Evolutionary conservation across 2,329 filamentous ascomycete genomes (phyloP).

Genomic region (Diaporthe sp.): DNA sequence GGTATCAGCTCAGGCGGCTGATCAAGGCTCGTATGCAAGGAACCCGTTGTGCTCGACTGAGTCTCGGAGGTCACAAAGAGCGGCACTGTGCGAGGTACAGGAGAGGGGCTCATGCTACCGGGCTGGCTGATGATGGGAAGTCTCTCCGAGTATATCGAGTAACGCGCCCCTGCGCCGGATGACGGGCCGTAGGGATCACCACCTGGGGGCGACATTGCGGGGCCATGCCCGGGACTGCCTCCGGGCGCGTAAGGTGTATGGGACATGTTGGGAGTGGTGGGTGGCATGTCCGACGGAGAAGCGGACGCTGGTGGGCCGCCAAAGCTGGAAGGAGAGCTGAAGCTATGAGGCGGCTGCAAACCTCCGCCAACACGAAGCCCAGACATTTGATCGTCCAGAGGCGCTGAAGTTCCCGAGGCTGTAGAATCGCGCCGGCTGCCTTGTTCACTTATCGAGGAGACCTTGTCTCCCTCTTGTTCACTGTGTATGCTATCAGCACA

Average conservation of each 20-base stretch:
- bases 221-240: conserved; percentile 24
- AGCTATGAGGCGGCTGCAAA: conserved; percentile 38
- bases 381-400: conserved; percentile 44
- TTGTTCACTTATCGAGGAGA: conserved; percentile 49
- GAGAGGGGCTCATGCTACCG: conserved; percentile 35
- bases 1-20: conserved; percentile 46
- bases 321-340: conserved; percentile 37
- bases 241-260: conserved; percentile 42
- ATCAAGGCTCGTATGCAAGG: conserved; percentile 43
- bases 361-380: conserved; percentile 9
- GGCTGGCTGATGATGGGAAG: conserved; percentile 22
- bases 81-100: conserved; percentile 35
- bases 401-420: conserved; percentile 43
- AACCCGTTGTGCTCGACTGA: conserved; percentile 44
- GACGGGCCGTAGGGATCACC: conserved; percentile 31
- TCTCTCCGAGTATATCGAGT: conserved; percentile 7
- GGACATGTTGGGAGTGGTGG: conserved; percentile 44
- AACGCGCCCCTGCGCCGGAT: conserved; percentile 6
- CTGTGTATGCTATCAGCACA: conserved; percentile 48
- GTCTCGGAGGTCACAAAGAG: conserved; percentile 45
- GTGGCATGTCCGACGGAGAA: conserved; percentile 45
- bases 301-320: conserved; percentile 41
- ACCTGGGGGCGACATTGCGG: conserved; percentile 37
- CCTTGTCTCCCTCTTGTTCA: conserved; percentile 61
- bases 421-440: conserved; percentile 49